Evolutionary conservation across 2,329 filamentous ascomycete genomes (phyloP), one percentile per base, ranked within the genome.

Genomic region (Trichothecium sympodiale): DNA sequence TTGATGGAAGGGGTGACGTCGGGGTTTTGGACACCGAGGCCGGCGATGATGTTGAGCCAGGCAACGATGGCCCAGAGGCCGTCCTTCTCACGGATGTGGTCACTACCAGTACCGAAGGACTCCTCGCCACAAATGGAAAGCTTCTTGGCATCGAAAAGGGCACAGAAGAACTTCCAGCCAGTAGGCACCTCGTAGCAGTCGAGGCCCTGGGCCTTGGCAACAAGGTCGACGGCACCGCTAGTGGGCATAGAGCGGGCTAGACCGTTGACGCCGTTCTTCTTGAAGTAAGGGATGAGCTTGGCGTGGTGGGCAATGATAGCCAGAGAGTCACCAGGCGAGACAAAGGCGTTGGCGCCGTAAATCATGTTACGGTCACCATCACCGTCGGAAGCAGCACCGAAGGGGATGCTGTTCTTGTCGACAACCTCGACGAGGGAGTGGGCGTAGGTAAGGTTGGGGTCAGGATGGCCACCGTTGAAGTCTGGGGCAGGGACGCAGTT

Each of bases 281-380:
- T 81, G 77, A 98, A 98, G 69, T 94, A 98, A 40, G 91, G 91
- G 52, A 98, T 98, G 41, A 94, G 77, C 51, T 94, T 77, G 48
- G 91, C 87, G 59, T 98, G 82, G 69, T 98, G 91, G 33, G 91
- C 87, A 54, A 98, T 98, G 58, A 98, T 98, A 54, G 91, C 91
- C 52, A 98, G 71, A 53, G 86, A 94, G 69, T 98, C 91, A 55
- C 91, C 91, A 7, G 91, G 91, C 7, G 89, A 96, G 42, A 98
- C 91, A 55, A 98, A 98, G 31, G 83, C 79, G 53, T 93, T 89
- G 46, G 89, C 88, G 43, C 91, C 91, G 64, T 98, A 98, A 56
- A 98, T 98, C 91, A 98, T 98, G 77, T 98, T 98, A 50, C 91
- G 84, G 69, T 98, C 91, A 52, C 91, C 91, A 52, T 98, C 91